Percentiles rank a stretch among this genome's conserved stretches.
These are phyloP conservation scores for Phytopythium ostracodes DNA, from an alignment of 352 stramenopile species.

Conservation along the genomic window DNA sequence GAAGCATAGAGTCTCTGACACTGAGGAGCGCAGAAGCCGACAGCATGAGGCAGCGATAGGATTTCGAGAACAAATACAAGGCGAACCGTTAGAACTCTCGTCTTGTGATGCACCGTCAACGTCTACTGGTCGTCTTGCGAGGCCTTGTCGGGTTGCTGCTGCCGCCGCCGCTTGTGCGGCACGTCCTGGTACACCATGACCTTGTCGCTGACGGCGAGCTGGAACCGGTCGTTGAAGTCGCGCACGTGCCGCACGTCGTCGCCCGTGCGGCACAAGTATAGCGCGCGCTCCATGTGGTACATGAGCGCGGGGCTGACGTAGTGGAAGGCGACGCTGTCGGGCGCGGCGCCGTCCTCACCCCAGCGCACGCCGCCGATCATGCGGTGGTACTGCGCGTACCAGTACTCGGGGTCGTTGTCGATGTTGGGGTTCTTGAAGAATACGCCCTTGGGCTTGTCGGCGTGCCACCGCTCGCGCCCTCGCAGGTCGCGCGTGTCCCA, in stretches of 20 bases:
- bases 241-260: slow-evolving; percentile 39
- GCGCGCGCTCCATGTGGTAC: slow-evolving; percentile 69
- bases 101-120: too few species aligned
- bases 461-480: slow-evolving; percentile 77
- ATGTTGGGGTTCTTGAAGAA: slow-evolving; percentile 57
- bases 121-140: neutral
- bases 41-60: too few species aligned
- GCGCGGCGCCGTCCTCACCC: slow-evolving; percentile 43
- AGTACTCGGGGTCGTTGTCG: slow-evolving; percentile 39
- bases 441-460: slow-evolving; percentile 60
- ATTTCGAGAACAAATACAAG: slow-evolving; percentile 13
- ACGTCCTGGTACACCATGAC: slow-evolving; percentile 43
- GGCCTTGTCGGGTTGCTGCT: neutral
- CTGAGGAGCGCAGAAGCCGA: neutral
- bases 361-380: slow-evolving; percentile 59
- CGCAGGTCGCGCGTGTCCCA: slow-evolving; percentile 66
- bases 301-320: slow-evolving; percentile 70
- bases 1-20: slow-evolving; percentile 2
- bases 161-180: slow-evolving; percentile 11
- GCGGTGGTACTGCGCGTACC: slow-evolving; percentile 71
- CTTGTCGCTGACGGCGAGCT: slow-evolving; percentile 38
- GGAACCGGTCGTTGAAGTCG: slow-evolving; percentile 54
- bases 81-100: neutral
- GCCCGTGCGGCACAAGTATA: slow-evolving; percentile 62
- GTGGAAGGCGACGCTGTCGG: slow-evolving; percentile 74